These are phyloP conservation scores for Trametes cingulata DNA, from an alignment of 768 basidiomycete species.

Conservation along the genomic window DNA sequence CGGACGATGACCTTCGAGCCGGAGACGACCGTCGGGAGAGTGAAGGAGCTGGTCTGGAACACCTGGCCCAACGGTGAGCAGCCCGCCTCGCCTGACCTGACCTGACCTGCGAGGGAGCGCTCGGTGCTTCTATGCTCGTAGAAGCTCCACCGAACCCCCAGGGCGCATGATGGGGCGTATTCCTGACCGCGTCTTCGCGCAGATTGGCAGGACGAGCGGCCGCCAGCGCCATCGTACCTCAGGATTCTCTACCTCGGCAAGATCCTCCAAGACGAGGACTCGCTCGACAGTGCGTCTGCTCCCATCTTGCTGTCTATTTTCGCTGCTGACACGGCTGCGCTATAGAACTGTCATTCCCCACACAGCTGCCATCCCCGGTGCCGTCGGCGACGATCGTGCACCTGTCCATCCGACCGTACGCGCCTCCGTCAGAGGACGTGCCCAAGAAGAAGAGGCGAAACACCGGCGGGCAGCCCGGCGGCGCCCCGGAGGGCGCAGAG, in stretches of 20 bases:
- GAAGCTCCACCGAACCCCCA: not conserved
- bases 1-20: constrained; percentile 77
- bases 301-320: not conserved
- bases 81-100: not conserved
- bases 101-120: too few species aligned
- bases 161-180: not conserved
- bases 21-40: constrained; percentile 69
- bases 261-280: constrained; percentile 84
- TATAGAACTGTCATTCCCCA: constrained; percentile 35
- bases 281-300: constrained; percentile 55
- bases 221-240: constrained; percentile 75
- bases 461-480: constrained; percentile 19
- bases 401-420: constrained; percentile 66
- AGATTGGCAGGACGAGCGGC: constrained; percentile 82
- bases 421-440: constrained; percentile 50
- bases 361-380: constrained; percentile 32
- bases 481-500: constrained; percentile 23
- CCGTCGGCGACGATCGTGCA: constrained; percentile 66
- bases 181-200: constrained; percentile 7
- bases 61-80: constrained; percentile 71
- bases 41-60: constrained; percentile 85
- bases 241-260: constrained; percentile 76
- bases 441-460: constrained; percentile 51
- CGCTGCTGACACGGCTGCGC: not conserved
- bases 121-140: not conserved